A percentile compares a stretch with the other conserved stretches of the same genome.
Evolutionary conservation across 768 basidiomycete species (phyloP).

Genomic region (Boletus tylopilopsis): DNA sequence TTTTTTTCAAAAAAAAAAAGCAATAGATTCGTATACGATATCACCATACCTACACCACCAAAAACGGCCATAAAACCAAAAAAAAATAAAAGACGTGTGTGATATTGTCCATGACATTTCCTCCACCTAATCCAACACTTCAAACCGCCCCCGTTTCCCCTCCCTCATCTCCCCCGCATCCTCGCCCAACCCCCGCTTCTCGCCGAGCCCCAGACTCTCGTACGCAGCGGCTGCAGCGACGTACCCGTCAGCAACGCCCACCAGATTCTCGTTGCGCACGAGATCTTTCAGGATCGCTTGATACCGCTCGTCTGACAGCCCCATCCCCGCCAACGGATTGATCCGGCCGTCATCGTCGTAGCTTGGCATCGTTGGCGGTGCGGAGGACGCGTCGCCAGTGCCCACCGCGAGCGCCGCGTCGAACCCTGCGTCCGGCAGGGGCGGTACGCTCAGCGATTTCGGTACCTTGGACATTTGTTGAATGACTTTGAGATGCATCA

Average conservation of each 20-base stretch:
- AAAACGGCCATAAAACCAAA: background rate
- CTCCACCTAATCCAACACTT: constrained; percentile 58
- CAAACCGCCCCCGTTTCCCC: constrained; percentile 58
- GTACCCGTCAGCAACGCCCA: constrained; percentile 36
- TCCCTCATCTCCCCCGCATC: constrained; percentile 38
- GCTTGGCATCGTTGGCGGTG: constrained; percentile 30
- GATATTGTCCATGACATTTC: no score
- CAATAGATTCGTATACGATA: constrained; percentile 24
- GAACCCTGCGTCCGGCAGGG: constrained; percentile 49
- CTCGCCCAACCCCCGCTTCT: constrained; percentile 38
- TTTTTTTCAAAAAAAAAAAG: no score
- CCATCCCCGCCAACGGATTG: constrained; percentile 86
- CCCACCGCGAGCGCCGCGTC: constrained; percentile 51
- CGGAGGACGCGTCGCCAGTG: constrained; percentile 20
- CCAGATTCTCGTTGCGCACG: constrained; percentile 59
- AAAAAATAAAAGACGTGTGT: background rate
- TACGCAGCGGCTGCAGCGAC: constrained; percentile 16
- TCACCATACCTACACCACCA: no score
- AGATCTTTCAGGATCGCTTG: constrained; percentile 71
- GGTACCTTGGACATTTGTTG: constrained; percentile 70
- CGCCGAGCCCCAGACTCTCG: constrained; percentile 22
- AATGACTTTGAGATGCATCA: constrained; percentile 83
- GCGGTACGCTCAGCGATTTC: constrained; percentile 58
- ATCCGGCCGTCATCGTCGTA: constrained; percentile 48
- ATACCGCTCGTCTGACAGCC: constrained; percentile 87